These are phyloP conservation scores for Pogostemon cablin DNA, from an alignment of 257 asterid species.

Conservation along the genomic window DNA sequence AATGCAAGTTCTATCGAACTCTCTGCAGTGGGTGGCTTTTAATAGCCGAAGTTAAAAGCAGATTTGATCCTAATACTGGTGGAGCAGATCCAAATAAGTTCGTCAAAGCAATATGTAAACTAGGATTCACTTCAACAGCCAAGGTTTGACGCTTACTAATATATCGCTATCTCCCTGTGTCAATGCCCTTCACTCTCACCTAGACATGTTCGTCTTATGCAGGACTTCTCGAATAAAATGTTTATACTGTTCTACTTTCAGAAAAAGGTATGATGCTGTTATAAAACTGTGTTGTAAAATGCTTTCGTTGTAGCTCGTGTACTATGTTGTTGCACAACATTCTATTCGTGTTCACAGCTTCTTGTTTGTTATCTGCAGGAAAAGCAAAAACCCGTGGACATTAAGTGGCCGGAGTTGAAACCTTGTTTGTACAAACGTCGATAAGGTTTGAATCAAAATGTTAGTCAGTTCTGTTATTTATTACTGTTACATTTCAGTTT, in stretches of 20 bases:
- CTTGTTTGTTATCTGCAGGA: conserved; percentile 45
- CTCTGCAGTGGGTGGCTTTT: conserved; percentile 90
- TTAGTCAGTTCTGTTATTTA: not conserved
- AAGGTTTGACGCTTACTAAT: conserved; percentile 50
- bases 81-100: conserved; percentile 82
- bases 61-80: conserved; percentile 83
- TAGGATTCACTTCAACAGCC: conserved; percentile 66
- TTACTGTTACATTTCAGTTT: not conserved
- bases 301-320: not conserved
- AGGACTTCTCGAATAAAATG: conserved; percentile 97
- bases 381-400: conserved; percentile 44
- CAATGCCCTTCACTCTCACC: conserved; percentile 24
- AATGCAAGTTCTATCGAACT: conserved; percentile 18
- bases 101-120: conserved; percentile 65
- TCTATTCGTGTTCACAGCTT: not conserved
- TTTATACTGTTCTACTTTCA: conserved; percentile 70
- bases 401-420: conserved; percentile 82
- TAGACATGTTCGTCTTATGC: conserved; percentile 39
- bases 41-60: conserved; percentile 96
- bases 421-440: conserved; percentile 90
- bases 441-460: conserved; percentile 30
- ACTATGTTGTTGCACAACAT: not conserved
- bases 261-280: conserved; percentile 64
- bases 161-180: not conserved
- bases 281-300: not conserved